Evolutionary conservation across 192 early-diverging fungal species (phyloP).

Genomic region (Phycomyces blakesleeanus): DNA sequence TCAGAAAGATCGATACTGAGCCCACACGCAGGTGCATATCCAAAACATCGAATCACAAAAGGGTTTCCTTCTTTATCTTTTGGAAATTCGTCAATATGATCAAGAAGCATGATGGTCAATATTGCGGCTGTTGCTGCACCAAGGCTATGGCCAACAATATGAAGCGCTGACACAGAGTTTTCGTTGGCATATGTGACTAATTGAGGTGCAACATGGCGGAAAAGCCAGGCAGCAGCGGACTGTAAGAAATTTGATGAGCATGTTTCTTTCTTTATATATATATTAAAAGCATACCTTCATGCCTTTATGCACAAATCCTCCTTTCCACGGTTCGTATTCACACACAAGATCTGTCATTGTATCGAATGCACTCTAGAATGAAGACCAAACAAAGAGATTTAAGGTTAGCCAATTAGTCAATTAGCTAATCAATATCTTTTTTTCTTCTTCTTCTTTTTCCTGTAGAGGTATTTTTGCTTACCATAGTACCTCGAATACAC

Average conservation of each 20-base stretch:
- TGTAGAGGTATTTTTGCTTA: slow-evolving; percentile 12
- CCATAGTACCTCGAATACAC: slow-evolving; percentile 68
- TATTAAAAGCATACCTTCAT: slow-evolving; percentile 43
- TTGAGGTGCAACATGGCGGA: slow-evolving; percentile 59
- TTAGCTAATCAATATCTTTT: background rate
- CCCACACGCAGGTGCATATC: slow-evolving; percentile 48
- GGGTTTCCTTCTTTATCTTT: slow-evolving; percentile 19
- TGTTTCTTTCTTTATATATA: background rate
- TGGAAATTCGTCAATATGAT: slow-evolving; percentile 50
- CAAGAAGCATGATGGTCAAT: slow-evolving; percentile 67
- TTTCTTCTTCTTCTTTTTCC: too few relatives aligned
- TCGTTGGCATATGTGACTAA: slow-evolving; percentile 55
- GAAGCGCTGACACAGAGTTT: slow-evolving; percentile 46
- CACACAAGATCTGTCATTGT: slow-evolving; percentile 73
- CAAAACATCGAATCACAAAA: slow-evolving; percentile 44
- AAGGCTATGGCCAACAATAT: slow-evolving; percentile 74
- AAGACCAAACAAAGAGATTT: background rate
- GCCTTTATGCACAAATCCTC: slow-evolving; percentile 72
- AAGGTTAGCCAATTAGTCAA: too few relatives aligned
- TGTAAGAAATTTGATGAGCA: background rate
- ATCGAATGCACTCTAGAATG: slow-evolving; percentile 58
- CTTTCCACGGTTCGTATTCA: slow-evolving; percentile 75
- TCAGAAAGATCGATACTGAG: slow-evolving; percentile 45
- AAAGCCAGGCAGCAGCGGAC: slow-evolving; percentile 66
- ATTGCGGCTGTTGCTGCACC: slow-evolving; percentile 69